These are phyloP conservation scores for Chalciporus chontae DNA, from an alignment of 768 basidiomycete genomes.

Conservation along the genomic window DNA sequence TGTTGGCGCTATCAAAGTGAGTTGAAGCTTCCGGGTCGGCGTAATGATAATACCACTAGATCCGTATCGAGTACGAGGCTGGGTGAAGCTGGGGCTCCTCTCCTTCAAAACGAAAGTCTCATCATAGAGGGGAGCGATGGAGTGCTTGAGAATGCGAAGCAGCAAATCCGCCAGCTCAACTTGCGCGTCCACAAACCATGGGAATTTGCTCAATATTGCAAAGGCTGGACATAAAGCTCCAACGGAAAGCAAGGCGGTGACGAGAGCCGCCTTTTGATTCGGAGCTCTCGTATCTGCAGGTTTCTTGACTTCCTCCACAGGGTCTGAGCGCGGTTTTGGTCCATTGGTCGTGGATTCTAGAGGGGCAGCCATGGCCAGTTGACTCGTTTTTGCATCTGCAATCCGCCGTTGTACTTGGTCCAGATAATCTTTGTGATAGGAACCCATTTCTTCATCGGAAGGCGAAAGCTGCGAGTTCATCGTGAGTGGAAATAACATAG, in stretches of 20 bases:
- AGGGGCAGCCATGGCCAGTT: slow-evolving; percentile 83
- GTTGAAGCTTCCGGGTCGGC: slow-evolving; percentile 54
- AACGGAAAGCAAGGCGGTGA: slow-evolving; percentile 77
- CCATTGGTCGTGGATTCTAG: slow-evolving; percentile 51
- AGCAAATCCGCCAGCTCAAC: slow-evolving; percentile 86
- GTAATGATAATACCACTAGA: slow-evolving; percentile 50
- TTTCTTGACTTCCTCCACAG: slow-evolving; percentile 37
- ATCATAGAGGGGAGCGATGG: slow-evolving; percentile 67
- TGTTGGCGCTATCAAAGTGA: slow-evolving; percentile 77
- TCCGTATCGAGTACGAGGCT: slow-evolving; percentile 63
- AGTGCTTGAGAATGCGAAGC: slow-evolving; percentile 67
- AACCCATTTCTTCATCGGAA: slow-evolving; percentile 71
- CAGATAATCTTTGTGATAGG: slow-evolving; percentile 61
- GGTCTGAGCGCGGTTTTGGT: slow-evolving; percentile 38
- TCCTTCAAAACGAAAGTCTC: slow-evolving; percentile 49
- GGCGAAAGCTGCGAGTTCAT: slow-evolving; percentile 58
- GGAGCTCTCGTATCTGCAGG: slow-evolving; percentile 37
- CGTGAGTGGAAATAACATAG: slow-evolving; percentile 5
- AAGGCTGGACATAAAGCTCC: slow-evolving; percentile 80
- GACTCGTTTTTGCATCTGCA: slow-evolving; percentile 64
- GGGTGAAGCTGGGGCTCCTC: slow-evolving; percentile 57
- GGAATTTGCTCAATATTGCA: slow-evolving; percentile 75
- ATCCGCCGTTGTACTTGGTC: slow-evolving; percentile 62
- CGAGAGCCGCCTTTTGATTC: slow-evolving; percentile 80
- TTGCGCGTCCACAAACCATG: slow-evolving; percentile 79